phyloP scores from a whole-genome alignment of 176 grass and related monocot species.

The Guadua angustifolia region DNA sequence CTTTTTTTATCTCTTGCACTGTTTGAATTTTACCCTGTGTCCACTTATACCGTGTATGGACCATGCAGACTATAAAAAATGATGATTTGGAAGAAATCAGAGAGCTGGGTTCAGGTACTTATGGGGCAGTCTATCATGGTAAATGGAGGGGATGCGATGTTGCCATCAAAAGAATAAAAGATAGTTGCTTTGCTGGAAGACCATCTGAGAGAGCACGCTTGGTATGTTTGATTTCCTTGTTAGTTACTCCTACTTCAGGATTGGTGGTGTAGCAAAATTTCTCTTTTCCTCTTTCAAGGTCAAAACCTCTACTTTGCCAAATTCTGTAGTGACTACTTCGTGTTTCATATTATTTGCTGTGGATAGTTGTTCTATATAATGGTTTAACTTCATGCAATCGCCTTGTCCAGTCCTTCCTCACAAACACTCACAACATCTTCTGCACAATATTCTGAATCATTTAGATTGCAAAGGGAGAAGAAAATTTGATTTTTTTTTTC shows the following conservation, averaged over 20 bases:
- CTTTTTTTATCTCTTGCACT: slow-evolving; percentile 33
- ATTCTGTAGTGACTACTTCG: background rate
- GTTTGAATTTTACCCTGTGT: slow-evolving; percentile 33
- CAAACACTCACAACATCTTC: slow-evolving; percentile 1
- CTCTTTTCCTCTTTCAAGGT: slow-evolving; percentile 3
- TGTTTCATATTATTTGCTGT: background rate
- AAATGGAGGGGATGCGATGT: slow-evolving; percentile 99
- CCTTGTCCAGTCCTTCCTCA: background rate
- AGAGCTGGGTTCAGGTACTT: slow-evolving; percentile 90
- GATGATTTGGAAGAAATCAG: slow-evolving; percentile 99
- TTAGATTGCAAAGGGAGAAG: background rate
- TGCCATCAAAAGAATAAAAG: slow-evolving; percentile 99
- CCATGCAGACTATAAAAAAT: slow-evolving; percentile 85
- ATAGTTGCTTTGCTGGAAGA: slow-evolving; percentile 83
- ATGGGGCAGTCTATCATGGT: slow-evolving; percentile 92
- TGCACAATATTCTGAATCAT: slow-evolving; percentile 18
- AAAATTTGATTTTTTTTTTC: background rate
- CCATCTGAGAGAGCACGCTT: slow-evolving; percentile 90
- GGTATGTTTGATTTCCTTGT: slow-evolving; percentile 58
- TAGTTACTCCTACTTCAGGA: slow-evolving; percentile 12
- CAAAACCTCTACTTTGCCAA: slow-evolving; percentile 7
- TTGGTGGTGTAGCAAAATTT: background rate
- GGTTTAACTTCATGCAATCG: background rate
- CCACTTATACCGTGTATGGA: slow-evolving; percentile 43
- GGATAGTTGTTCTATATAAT: background rate